Base-by-base conservation (phyloP, 257 asterid genomes). In the Fraxinus pennsylvanica region DNA sequence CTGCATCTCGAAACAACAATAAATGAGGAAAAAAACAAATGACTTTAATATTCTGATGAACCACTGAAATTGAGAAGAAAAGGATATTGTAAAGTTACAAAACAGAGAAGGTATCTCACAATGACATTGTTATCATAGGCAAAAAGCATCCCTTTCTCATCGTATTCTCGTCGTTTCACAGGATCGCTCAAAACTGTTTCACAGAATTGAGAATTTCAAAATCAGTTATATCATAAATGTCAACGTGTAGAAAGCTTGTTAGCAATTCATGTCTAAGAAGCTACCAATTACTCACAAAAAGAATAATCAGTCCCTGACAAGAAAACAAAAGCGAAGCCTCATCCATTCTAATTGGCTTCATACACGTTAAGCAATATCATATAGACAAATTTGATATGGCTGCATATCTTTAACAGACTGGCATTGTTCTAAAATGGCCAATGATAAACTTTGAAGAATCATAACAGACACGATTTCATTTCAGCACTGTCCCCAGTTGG, bases 151-250 rank as follows among this genome's bases (percentile, higher is more conserved):
- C 97, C 99, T 67, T 89, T 86, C 86, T 84, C 87, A 89, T 96
- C 98, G 85, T 93, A 96, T 80, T 93, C 97, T 10, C 45, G 91
- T 73, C 99, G 90, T 77, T 92, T 92, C 78, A 69, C 86, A 17
- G 99, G 98, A 87, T 96, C 96, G 45, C 89, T 93, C 86, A 96
- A 73, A 73, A 96, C 99, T 94, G 97, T 78, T 72, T 70, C n/a
- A 79, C 74, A 80, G 8, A 78, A 68, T 57, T 29, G 47, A 76
- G 74, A 75, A 32, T 47, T 65, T 52, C 9, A 25, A 41, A 41
- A 66, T 76, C 65, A 71, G 76, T 27, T 57, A 61, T 13, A 41
- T 41, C 50, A 2, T 41, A 10, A 25, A 30, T 41, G 63, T 52
- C 36, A 14, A 59, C 7, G 38, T 35, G 19, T 3, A 59, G 15